Base-by-base conservation (phyloP, 2,329 filamentous ascomycete species). In the Aspergillus calidoustus region DNA sequence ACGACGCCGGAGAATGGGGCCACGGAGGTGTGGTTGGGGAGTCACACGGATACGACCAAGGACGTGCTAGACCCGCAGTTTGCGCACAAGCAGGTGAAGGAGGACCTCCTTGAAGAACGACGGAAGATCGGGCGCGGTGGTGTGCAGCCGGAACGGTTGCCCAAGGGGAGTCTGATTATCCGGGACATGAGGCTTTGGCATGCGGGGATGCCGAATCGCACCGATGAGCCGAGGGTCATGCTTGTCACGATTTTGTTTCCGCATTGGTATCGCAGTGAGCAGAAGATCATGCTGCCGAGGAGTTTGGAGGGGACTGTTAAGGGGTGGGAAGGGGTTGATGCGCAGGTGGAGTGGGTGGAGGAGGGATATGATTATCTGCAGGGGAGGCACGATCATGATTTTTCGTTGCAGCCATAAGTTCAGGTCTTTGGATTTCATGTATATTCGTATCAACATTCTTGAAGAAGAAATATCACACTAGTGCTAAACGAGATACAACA, bases 11-110 rank as follows among this genome's bases (percentile, higher is more conserved):
- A 78, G 15, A 84, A 84, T 56, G 83, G 82, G 17, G 75, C 77
- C 1, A 85, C 82, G 0, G 82, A 84, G 67, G 69, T 84, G 17
- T 85, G 83, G 82, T 75, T 80, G 0, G 82, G 82, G 1, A 81
- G 78, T 0, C 83, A 84, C 64, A 62, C 69, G n/a, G 77, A 77
- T 22, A 77, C 76, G 17, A 47, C 25, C 4, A 34, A 23, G 19
- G 43, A 55, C 7, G 28, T 55, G 25, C 25, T 47, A 1, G 53
- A 55, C 5, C 6, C 11, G 11, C 43, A 34, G 17, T 23, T 34
- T 44, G 17, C 5, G 11, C 25, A 55, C 19, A 23, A 47, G 74
- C 6, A 23, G 7, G 19, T 55, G 3, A 47, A 23, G 25, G 43
- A 15, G 17, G 28, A 48, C 3, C 9, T 38, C 7, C 53, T 55